These are phyloP conservation scores for Anisodus tanguticus DNA, from an alignment of 257 asterid species.

Conservation along the genomic window DNA sequence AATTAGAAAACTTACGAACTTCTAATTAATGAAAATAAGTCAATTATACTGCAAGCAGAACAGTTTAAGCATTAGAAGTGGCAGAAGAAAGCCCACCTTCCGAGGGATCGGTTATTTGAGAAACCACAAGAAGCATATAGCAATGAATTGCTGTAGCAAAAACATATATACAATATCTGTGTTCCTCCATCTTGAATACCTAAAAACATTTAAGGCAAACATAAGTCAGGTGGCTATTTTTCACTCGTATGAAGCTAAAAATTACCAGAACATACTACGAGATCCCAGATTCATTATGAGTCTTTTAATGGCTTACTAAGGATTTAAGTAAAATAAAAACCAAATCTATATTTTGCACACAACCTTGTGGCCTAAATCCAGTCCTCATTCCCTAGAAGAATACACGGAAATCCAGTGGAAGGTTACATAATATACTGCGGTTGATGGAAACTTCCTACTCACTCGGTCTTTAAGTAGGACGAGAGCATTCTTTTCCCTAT, in stretches of 20 bases:
- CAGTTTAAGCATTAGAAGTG: not conserved
- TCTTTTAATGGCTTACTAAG: not conserved
- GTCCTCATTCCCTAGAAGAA: not conserved
- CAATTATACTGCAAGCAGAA: not conserved
- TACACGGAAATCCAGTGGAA: not conserved
- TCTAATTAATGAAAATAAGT: not conserved
- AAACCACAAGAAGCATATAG: conserved; percentile 31
- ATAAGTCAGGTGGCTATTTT: not conserved
- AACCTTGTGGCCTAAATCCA: conserved; percentile 23
- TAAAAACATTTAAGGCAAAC: conserved; percentile 26
- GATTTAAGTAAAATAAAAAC: conserved; percentile 17
- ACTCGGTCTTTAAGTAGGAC: not conserved
- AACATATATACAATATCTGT: conserved; percentile 19
- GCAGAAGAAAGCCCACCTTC: conserved; percentile 33
- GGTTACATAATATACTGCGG: not conserved
- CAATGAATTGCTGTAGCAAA: conserved; percentile 27
- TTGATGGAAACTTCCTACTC: not conserved
- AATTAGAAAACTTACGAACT: not conserved
- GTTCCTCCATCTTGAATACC: conserved; percentile 31
- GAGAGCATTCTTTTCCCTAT: conserved; percentile 4
- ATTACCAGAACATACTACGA: not conserved
- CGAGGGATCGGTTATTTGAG: conserved; percentile 38
- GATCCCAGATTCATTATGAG: not conserved
- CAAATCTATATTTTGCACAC: conserved; percentile 8
- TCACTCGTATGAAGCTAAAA: not conserved